Evolutionary conservation across 352 stramenopile species (phyloP).

Genomic region (Globisporangium spiculum): DNA sequence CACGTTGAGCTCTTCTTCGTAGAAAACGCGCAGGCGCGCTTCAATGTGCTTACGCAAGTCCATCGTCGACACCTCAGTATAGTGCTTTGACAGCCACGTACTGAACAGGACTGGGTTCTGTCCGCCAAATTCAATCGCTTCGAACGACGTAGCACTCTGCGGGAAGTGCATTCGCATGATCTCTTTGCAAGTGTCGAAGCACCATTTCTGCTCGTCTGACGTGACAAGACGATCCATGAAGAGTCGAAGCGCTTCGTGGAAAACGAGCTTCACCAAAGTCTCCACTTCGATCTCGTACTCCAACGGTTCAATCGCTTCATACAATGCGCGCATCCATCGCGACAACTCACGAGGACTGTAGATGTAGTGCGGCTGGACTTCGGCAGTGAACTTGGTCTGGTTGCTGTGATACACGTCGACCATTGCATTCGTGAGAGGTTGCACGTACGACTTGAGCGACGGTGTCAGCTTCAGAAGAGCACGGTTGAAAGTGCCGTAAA

Average conservation of each 20-base stretch:
- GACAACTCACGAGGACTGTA: constrained; percentile 99
- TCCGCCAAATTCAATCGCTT: constrained; percentile 65
- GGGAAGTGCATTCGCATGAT: constrained; percentile 81
- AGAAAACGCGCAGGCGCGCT: constrained; percentile 97
- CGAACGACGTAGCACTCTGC: constrained; percentile 68
- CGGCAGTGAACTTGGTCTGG: constrained; percentile 93
- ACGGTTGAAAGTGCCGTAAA: constrained; percentile 99
- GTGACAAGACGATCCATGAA: constrained; percentile 99
- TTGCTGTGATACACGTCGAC: constrained; percentile 99
- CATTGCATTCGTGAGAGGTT: constrained; percentile 98
- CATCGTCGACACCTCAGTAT: constrained; percentile 90
- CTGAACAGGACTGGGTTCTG: constrained; percentile 96
- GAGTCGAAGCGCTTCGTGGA: constrained; percentile 98
- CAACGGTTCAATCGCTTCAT: constrained; percentile 96
- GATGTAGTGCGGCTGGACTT: constrained; percentile 98
- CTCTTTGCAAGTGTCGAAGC: constrained; percentile 86
- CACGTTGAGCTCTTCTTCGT: constrained; percentile 99
- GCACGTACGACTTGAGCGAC: constrained; percentile 94
- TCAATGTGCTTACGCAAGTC: constrained; percentile 96
- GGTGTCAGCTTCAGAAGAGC: constrained; percentile 98
- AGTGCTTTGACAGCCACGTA: constrained; percentile 98
- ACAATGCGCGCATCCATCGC: constrained; percentile 98
- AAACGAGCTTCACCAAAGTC: constrained; percentile 97
- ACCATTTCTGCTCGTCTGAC: constrained; percentile 96
- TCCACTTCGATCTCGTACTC: constrained; percentile 95